Base-by-base conservation (phyloP, 176 grass and related monocot genomes). In the Miscanthus lutarioriparius region DNA sequence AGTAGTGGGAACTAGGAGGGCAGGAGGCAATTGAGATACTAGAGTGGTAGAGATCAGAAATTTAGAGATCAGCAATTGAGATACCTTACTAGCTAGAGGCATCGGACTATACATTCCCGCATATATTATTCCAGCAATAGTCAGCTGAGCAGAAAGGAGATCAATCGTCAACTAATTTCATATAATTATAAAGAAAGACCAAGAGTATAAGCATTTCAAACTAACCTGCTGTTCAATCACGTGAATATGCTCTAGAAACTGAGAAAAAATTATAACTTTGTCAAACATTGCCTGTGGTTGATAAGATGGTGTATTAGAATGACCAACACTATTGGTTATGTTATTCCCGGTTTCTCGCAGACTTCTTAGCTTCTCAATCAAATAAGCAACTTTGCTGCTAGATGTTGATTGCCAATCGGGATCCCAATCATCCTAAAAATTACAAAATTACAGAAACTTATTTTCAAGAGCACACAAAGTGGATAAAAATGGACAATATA, bases 241-340 rank as follows among this genome's bases (percentile, higher is more conserved):
- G 90, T 92, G 86, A 64, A 98, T 94, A 83, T 98, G 96, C 87
- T 94, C 96, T 26, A 98, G 91, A 92, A 98, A 98, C 87, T 98
- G 96, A 79, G 96, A 94, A 76, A 98, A 98, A 89, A 98, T 90
- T 78, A 95, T 95, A 59, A 98, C 88, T 93, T 98, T 98, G 72
- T 98, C 93, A 43, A 79, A 70, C 56, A 84, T 72, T 69, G 70
- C 39, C 32, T 74, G 76, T 83, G 49, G 49, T 64, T 86, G 87
- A 82, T 61, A 72, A 38, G 74, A 83, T 67, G 63, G 65, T 58
- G 72, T 61, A 88, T 56, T 75, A 89, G 59, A 33, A 85, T n/a
- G 38, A 80, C 78, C 84, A 70, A 54, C 72, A 68, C 65, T 48
- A 77, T 72, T 75, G 76, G 19, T 79, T 67, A 66, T 79, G 76